Conservation (phyloP, 2,329 filamentous ascomycete genomes). For the Botryotinia calthae region DNA sequence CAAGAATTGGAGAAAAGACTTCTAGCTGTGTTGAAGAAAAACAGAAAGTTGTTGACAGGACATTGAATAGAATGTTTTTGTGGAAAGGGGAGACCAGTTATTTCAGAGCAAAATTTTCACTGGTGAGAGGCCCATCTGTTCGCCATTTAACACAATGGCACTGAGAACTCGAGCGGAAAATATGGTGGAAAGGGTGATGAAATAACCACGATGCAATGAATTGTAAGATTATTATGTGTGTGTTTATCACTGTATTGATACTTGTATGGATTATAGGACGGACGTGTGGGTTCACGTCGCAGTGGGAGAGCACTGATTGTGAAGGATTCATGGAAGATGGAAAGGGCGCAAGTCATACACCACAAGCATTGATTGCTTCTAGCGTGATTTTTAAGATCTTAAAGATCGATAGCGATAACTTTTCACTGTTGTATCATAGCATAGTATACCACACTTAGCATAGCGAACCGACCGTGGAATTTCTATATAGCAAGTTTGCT, state of each 20-base stretch:
- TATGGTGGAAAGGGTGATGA: not conserved
- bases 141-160: not conserved
- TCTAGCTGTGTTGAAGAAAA: constrained; percentile 58
- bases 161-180: not conserved
- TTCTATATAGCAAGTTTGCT: not conserved
- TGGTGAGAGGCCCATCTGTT: not conserved
- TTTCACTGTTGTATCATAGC: not conserved
- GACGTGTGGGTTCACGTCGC: not conserved
- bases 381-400: not conserved
- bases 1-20: constrained; percentile 62
- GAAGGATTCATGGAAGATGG: not conserved
- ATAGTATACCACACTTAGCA: not conserved
- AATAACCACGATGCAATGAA: not conserved
- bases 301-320: not conserved
- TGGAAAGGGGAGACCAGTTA: not conserved
- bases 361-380: not conserved
- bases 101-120: not conserved
- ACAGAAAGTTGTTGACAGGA: constrained; percentile 48
- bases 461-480: not conserved
- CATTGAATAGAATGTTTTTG: constrained; percentile 31
- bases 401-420: not conserved
- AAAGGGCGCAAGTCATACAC: not conserved
- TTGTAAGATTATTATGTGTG: not conserved
- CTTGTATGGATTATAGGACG: not conserved
- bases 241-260: constrained; percentile 2